These are phyloP conservation scores for Samsoniella hepiali DNA, from an alignment of 2,329 filamentous ascomycete genomes.

Conservation along the genomic window DNA sequence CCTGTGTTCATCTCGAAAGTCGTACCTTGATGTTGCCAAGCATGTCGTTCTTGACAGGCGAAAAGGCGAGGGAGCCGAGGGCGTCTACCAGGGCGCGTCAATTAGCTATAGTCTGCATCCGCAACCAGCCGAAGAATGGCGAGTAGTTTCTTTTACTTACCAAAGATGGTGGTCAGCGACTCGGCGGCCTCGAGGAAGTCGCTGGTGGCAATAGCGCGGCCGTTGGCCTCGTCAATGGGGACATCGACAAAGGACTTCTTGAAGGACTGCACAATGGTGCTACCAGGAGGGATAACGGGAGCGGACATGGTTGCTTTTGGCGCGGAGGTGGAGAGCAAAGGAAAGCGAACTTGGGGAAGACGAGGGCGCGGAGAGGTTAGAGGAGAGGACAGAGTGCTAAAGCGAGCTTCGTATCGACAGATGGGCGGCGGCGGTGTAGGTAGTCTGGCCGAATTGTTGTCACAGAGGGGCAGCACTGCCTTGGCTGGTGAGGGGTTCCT, in stretches of 20 bases:
- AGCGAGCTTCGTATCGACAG: not conserved
- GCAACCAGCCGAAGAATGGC: not conserved
- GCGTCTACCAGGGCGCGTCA: conserved; percentile 44
- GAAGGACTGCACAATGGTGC: conserved; percentile 83
- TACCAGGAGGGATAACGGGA: conserved; percentile 55
- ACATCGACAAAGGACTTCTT: conserved; percentile 83
- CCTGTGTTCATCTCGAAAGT: not conserved
- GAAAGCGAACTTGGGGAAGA: not conserved
- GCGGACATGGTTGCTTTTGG: conserved; percentile 47
- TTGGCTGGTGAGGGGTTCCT: not conserved
- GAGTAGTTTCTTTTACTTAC: conserved; percentile 42
- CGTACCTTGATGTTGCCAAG: conserved; percentile 83
- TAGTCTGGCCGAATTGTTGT: not conserved
- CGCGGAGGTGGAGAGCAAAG: not conserved
- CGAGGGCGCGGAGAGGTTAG: not conserved
- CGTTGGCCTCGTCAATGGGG: conserved; percentile 67
- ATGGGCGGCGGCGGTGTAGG: not conserved
- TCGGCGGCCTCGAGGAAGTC: conserved; percentile 92
- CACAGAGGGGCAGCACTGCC: not conserved
- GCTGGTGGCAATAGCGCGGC: conserved; percentile 74
- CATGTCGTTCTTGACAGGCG: conserved; percentile 88
- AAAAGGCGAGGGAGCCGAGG: conserved; percentile 72
- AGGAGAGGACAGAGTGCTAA: not conserved
- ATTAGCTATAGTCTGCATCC: not conserved
- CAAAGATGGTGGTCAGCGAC: conserved; percentile 81